Base-by-base conservation (phyloP, 176 grass and related monocot genomes). In the Phoenix roebelenii region DNA sequence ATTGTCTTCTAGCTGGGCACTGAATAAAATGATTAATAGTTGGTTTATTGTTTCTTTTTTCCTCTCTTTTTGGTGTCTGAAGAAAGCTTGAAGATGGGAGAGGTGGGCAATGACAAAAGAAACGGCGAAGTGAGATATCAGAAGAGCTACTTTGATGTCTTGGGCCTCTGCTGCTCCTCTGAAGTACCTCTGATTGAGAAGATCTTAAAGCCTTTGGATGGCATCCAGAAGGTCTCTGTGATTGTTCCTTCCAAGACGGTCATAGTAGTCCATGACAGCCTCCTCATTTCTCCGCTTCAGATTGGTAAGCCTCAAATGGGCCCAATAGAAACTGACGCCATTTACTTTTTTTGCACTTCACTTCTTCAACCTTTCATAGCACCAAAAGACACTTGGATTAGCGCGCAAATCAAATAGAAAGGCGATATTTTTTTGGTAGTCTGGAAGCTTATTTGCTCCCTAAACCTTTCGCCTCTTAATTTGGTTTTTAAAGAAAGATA, bases 61-160 rank as follows among this genome's bases (percentile, higher is more conserved):
- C 1, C 7, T 7, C 2, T 22, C 22, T 10, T 9, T 55, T 55
- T 3, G 3, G 3, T 18, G n/a, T 19, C 53, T 7, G n/a, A 55
- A 22, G 54, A 55, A 19, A 19, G 54, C 5, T 22, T 19, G 4
- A 55, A 22, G 18, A 55, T 55, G 54, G 54, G 35, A 12, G 35
- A 44, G 12, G 10, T 44, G 35, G 35, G 35, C 9, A 12, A 2
- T 14, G 35, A 44, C 35, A 44, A 44, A 14, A 44, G 35, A 14
- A 26, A n/a, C 54, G 17, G 55, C 22, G 49, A 69, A 30, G 63
- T 64, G 55, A 84, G 56, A 64, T 51, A 29, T 35, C 63, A 88
- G 52, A 99, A 89, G 85, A 99, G 82, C 74, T 99, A 99, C 76
- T 99, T 99, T 66, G 94, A 99, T 58, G 94, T 99, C 25, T 54